Evolutionary conservation across 352 stramenopile species (phyloP), one percentile per base, ranked within the genome.

Genomic region (Blastocystis sp.): DNA sequence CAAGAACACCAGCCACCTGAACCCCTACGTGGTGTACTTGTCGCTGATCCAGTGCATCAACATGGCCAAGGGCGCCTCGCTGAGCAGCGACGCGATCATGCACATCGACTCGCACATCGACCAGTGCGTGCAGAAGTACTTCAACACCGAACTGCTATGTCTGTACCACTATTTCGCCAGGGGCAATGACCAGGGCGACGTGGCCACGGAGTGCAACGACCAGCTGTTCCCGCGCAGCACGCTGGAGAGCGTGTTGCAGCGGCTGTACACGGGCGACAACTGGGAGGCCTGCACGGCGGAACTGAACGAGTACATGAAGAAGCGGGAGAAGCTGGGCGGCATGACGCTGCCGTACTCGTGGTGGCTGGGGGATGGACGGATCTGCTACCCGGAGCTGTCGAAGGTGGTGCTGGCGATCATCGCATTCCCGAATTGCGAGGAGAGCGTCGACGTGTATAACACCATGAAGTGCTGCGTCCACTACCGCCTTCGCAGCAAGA

Each of bases 381-480:
- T 53, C 3, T 3, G 14, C 19, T 77, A 77, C 52, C 66, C 66
- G 34, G 34, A 11, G 28, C 34, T 77, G 3, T 19, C 38, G 17
- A 21, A 53, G 52, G 3, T 77, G n/a, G 66, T 60, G 43, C 21
- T 77, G 38, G 17, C 41, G 38, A 19, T 77, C 41, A 38, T 77
- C 19, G 17, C 52, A 34, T 77, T 41, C 60, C 66, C 66, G 2
- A 2, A 4, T 60, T 60, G 38, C 19, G 11, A 21, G 52, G 23
- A 19, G 3, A n/a, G 38, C 17, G n/a, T 61, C 4, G n/a, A 77
- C 4, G 21, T 10, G 9, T 56, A 34, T 19, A 28, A 19, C 3
- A 53, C 17, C 60, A 77, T 77, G 38, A 77, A 77, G 52, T 77
- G 38, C 3, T 60, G 19, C 41, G 60, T 77, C 34, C 66, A 77